phyloP scores from a whole-genome alignment of 352 stramenopile species.

The Peronospora farinosa region DNA sequence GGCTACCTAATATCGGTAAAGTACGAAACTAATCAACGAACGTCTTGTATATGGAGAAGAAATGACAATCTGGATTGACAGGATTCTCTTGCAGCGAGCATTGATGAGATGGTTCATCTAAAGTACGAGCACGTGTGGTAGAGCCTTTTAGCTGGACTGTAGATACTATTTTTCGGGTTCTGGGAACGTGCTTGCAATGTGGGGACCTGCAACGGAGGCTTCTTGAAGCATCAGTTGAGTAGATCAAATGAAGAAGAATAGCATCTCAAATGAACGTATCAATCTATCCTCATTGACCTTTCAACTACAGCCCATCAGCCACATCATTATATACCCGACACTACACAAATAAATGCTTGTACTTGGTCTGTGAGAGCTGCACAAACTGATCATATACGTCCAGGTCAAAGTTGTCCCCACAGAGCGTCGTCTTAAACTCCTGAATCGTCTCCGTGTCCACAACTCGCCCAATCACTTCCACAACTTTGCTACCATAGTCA shows the following conservation, averaged over 20 bases:
- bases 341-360: constrained; percentile 66
- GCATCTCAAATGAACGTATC: neutral
- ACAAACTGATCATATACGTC: constrained; percentile 82
- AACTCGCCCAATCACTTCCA: constrained; percentile 81
- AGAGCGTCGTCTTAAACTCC: constrained; percentile 84
- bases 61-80: too few relatives aligned
- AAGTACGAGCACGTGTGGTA: constrained; percentile 34
- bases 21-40: constrained; percentile 8
- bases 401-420: constrained; percentile 75
- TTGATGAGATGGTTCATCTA: too few relatives aligned
- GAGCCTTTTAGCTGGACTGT: constrained; percentile 46
- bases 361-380: constrained; percentile 67
- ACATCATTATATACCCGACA: neutral
- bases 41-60: neutral
- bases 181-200: too few relatives aligned
- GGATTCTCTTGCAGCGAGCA: too few relatives aligned
- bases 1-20: constrained; percentile 1
- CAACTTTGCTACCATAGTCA: constrained; percentile 80
- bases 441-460: constrained; percentile 63
- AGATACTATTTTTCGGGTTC: constrained; percentile 34
- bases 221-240: too few relatives aligned
- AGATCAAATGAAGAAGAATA: too few relatives aligned
- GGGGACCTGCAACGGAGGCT: too few relatives aligned
- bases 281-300: constrained; percentile 19
- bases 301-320: neutral